Base-by-base conservation (phyloP, 1,284 basidiomycete species). In the Erythrobasidium hasegawianum region DNA sequence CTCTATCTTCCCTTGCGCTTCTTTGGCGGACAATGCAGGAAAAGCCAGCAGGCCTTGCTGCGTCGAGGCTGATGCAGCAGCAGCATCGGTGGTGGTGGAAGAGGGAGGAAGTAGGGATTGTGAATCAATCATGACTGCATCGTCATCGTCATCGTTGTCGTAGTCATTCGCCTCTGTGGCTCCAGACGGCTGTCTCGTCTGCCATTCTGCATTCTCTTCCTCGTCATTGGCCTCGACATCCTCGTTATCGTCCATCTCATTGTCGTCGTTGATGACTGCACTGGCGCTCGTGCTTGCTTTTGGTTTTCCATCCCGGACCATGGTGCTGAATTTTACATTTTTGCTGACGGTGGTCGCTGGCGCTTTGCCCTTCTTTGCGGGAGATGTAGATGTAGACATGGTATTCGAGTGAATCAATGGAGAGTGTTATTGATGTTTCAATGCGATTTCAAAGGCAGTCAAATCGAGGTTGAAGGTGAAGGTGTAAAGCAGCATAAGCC, bases 91-190 rank as follows among this genome's bases (percentile, higher is more conserved):
- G 33, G 70, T 66, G 0, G 65, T 56, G 39, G 69, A 68, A 22
- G 70, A 67, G 0, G 66, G 66, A 9, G 71, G 72, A 3, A 72
- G 57, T 20, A 70, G 57, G 11, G 64, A 59, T 2, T 68, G 64
- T 26, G 71, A 70, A 62, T 73, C 72, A 52, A 74, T 71, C 72
- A 74, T 71, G 49, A 74, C 66, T 9, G 71, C 64, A 47, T 72
- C 70, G 58, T 72, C 72, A 7, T 72, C 70, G 10, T 73, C 71
- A 14, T 73, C 71, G 53, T 41, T 26, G n/a, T n/a, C 40, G 43
- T 58, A 38, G n/a, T n/a, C 53, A 26, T 55, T 50, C 11, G 14
- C 59, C 10, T 22, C 27, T 3, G 26, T 24, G 20, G 14, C 18
- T 24, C 11, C 24, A 22, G 41, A 40, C 39, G 43, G 47, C 41